Conservation (phyloP, 192 early-diverging fungal species). For the Coemansia sp. region DNA sequence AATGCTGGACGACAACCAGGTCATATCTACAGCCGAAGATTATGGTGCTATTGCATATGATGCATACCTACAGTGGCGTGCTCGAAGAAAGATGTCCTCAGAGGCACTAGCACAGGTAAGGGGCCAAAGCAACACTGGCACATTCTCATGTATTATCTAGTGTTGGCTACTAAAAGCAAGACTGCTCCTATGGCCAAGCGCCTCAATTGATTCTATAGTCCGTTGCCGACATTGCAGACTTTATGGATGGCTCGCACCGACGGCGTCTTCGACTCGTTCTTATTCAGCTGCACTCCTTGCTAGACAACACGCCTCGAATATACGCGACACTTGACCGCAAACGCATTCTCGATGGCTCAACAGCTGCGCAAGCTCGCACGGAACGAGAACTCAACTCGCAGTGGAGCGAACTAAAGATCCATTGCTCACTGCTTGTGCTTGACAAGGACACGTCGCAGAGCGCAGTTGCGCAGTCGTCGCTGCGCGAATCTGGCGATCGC, state of each 20-base stretch:
- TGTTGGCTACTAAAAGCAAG: background rate
- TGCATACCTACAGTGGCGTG: conserved; percentile 36
- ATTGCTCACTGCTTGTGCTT: conserved; percentile 36
- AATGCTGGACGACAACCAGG: conserved; percentile 20
- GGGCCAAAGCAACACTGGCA: background rate
- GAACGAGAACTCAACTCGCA: conserved; percentile 39
- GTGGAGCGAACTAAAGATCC: conserved; percentile 39
- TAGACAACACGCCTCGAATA: conserved; percentile 35
- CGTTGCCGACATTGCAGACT: conserved; percentile 31
- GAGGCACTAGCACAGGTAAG: conserved; percentile 37
- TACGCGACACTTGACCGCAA: conserved; percentile 37
- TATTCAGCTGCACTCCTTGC: conserved; percentile 32
- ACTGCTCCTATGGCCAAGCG: background rate
- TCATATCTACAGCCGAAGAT: conserved; percentile 20
- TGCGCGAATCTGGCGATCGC: conserved; percentile 5
- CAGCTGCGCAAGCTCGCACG: conserved; percentile 18
- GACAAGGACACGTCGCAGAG: conserved; percentile 27
- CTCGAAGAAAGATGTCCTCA: conserved; percentile 32
- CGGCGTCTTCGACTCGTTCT: conserved; percentile 45
- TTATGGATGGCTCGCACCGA: conserved; percentile 27
- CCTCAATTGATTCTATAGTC: conserved; percentile 21
- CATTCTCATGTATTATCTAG: background rate
- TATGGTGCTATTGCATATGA: conserved; percentile 23
- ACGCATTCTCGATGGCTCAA: conserved; percentile 18
- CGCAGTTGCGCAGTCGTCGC: conserved; percentile 3